These are phyloP conservation scores for Gentiana straminea DNA, from an alignment of 257 asterid species.

Conservation along the genomic window DNA sequence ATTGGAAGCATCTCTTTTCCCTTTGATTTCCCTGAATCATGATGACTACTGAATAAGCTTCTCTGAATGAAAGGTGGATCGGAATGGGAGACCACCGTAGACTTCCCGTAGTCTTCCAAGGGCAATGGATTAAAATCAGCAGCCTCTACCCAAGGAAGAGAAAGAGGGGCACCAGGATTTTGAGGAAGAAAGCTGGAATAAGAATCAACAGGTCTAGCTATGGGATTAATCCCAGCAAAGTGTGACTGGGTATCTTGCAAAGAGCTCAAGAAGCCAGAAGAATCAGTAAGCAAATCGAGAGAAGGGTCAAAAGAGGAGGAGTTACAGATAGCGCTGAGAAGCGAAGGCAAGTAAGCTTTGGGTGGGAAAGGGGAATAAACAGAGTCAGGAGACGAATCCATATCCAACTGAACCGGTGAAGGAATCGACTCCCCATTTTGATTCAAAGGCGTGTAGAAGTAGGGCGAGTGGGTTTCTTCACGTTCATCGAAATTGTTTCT, in stretches of 20 bases:
- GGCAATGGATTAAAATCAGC: slow-evolving; percentile 1
- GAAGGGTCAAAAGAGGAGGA: slow-evolving; percentile 6
- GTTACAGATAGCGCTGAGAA: slow-evolving; percentile 9
- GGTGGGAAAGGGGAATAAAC: slow-evolving; percentile 5
- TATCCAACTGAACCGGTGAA: not conserved
- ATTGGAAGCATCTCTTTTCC: not conserved
- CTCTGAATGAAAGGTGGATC: slow-evolving; percentile 3
- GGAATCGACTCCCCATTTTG: slow-evolving; percentile 1
- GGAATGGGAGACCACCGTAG: slow-evolving; percentile 1
- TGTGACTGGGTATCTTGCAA: slow-evolving; percentile 1
- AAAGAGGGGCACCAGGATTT: slow-evolving; percentile 2
- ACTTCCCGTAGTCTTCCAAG: slow-evolving; percentile 11
- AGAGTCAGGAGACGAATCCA: slow-evolving; percentile 6
- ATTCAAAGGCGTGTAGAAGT: not conserved
- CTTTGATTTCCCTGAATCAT: slow-evolving; percentile 1
- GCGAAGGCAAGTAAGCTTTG: slow-evolving; percentile 7
- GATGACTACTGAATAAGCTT: not conserved
- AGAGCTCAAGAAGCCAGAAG: slow-evolving; percentile 4
- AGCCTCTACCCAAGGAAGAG: slow-evolving; percentile 2
- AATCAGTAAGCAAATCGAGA: slow-evolving; percentile 2
- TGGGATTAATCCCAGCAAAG: not conserved
- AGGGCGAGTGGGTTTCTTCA: not conserved
- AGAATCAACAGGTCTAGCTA: slow-evolving; percentile 2
- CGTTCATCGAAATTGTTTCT: not conserved
- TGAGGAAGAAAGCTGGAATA: slow-evolving; percentile 5